Percentiles rank a stretch among this genome's conserved stretches.
Evolutionary conservation across 108 stramenopile genomes (phyloP).

Genomic region (Cyclostephanos tholiformis): DNA sequence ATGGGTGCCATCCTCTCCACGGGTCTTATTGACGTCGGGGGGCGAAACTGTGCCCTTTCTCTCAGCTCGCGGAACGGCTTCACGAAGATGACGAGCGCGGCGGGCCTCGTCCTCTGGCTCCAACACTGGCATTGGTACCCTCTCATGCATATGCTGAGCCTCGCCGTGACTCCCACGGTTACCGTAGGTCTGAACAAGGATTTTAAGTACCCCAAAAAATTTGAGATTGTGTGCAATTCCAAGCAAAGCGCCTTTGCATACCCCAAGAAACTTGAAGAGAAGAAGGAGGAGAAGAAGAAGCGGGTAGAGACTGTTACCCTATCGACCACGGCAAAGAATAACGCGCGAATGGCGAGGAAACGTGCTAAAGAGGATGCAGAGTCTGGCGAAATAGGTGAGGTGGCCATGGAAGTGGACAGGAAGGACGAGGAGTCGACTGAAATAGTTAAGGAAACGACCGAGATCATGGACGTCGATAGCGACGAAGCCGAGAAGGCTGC

Average conservation of each 20-base stretch:
- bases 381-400: slow-evolving; percentile 42
- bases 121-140: slow-evolving; percentile 99
- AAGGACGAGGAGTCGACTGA: slow-evolving; percentile 60
- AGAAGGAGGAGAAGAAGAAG: slow-evolving; percentile 99
- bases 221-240: slow-evolving; percentile 89
- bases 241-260: slow-evolving; percentile 95
- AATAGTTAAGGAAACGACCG: slow-evolving; percentile 50
- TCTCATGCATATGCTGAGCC: slow-evolving; percentile 95
- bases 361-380: slow-evolving; percentile 86
- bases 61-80: slow-evolving; percentile 94
- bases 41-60: slow-evolving; percentile 90
- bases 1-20: slow-evolving; percentile 98
- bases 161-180: slow-evolving; percentile 93
- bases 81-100: slow-evolving; percentile 93
- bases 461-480: slow-evolving; percentile 66
- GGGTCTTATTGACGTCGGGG: slow-evolving; percentile 98
- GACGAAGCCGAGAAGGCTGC: slow-evolving; percentile 57
- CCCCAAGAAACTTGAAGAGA: slow-evolving; percentile 96
- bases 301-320: slow-evolving; percentile 96
- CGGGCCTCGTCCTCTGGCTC: slow-evolving; percentile 94
- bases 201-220: slow-evolving; percentile 94
- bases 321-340: slow-evolving; percentile 96
- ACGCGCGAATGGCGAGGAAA: slow-evolving; percentile 91
- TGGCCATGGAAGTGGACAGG: slow-evolving; percentile 78
- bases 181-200: slow-evolving; percentile 96